Conservation (phyloP, 495 filamentous ascomycete genomes). For the Podospora australis region DNA sequence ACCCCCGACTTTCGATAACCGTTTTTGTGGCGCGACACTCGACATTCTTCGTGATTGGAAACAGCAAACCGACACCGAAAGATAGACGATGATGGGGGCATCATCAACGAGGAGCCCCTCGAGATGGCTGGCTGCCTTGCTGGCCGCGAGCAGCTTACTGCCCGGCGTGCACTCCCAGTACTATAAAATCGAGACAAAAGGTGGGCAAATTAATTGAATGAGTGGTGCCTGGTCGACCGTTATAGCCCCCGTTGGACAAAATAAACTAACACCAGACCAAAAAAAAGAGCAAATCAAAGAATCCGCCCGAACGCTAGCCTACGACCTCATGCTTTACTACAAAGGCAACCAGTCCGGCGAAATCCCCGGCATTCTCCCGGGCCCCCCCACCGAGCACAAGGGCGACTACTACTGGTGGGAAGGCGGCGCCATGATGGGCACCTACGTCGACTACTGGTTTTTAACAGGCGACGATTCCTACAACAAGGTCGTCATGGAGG, state of each 20-base stretch:
- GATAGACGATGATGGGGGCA: constrained; percentile 3
- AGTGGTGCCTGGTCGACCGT: no score
- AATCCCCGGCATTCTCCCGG: constrained; percentile 59
- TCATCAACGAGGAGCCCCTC: constrained; percentile 4
- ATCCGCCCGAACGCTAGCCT: constrained; percentile 55
- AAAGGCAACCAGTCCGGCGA: constrained; percentile 54
- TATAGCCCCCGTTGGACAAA: no score
- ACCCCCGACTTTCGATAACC: no score
- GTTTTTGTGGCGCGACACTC: no score
- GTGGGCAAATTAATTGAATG: no score
- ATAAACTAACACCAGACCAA: background rate
- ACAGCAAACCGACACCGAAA: background rate
- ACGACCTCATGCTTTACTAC: constrained; percentile 61
- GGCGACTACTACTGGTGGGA: constrained; percentile 56
- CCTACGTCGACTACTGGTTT: constrained; percentile 66
- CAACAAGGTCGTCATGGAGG: constrained; percentile 51
- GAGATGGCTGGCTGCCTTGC: constrained; percentile 17
- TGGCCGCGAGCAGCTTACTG: constrained; percentile 13
- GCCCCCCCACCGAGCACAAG: constrained; percentile 38
- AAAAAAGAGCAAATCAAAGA: constrained; percentile 51
- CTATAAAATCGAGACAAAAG: constrained; percentile 22
- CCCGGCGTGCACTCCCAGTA: constrained; percentile 15
- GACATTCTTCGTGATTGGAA: no score
- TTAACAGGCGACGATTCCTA: constrained; percentile 61
- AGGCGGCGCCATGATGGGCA: constrained; percentile 44